These are phyloP conservation scores for Chytriomyces sp. DNA, from an alignment of 192 early-diverging fungal genomes.

Conservation along the genomic window DNA sequence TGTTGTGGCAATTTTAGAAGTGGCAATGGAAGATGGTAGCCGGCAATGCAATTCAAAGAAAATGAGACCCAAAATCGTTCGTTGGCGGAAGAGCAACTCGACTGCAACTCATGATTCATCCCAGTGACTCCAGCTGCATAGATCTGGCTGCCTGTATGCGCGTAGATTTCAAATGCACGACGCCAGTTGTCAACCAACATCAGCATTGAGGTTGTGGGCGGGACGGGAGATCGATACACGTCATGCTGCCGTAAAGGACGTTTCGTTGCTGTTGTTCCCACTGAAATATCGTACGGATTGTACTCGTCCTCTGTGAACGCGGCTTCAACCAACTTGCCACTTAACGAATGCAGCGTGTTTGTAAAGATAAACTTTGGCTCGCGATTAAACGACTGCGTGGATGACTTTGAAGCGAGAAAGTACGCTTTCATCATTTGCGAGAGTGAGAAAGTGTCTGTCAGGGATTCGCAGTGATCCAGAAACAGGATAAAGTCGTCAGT, in stretches of 20 bases:
- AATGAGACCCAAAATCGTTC: conserved; percentile 3
- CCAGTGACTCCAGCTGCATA: too few species aligned
- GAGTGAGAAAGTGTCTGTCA: neutral
- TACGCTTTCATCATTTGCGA: neutral
- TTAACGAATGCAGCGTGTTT: neutral
- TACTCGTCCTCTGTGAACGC: conserved; percentile 16
- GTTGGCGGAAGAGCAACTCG: neutral
- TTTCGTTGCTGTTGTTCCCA: neutral
- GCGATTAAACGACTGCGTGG: neutral
- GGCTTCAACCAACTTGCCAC: neutral
- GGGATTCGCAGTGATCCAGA: conserved; percentile 23
- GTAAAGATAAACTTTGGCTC: neutral
- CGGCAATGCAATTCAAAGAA: neutral
- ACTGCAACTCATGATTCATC: neutral
- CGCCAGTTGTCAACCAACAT: neutral
- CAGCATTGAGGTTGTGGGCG: conserved; percentile 26
- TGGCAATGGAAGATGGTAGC: conserved; percentile 11
- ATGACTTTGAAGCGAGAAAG: neutral
- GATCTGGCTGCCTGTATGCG: neutral
- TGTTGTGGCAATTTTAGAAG: neutral
- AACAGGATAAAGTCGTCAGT: neutral
- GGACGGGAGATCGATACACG: neutral
- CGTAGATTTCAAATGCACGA: neutral
- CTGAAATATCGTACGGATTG: conserved; percentile 19
- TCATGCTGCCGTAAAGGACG: too few species aligned